Conservation (phyloP, 805 yeast species). For the Spathaspora passalidarum region DNA sequence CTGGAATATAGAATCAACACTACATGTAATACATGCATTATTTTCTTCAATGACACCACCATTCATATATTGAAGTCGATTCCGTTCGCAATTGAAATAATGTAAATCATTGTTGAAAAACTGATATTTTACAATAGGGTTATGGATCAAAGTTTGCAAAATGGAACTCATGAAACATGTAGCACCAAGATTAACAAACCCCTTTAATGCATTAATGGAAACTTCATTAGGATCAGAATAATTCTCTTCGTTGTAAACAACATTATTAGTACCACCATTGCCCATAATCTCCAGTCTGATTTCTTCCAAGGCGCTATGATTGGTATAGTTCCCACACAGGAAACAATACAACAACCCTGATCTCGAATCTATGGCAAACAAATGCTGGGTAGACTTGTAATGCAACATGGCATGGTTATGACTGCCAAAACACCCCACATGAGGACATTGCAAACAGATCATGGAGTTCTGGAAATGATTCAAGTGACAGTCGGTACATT, state of each 20-base stretch:
- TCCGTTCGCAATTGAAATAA: constrained; percentile 46
- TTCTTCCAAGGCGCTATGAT: constrained; percentile 56
- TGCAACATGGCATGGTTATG: constrained; percentile 31
- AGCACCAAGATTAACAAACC: constrained; percentile 92
- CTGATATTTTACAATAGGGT: constrained; percentile 78
- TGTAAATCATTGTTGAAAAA: constrained; percentile 73
- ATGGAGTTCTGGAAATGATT: constrained; percentile 46
- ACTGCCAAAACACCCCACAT: constrained; percentile 58
- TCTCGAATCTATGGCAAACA: constrained; percentile 56
- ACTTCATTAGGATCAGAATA: constrained; percentile 41
- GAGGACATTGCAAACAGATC: constrained; percentile 73
- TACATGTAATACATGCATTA: constrained; percentile 74
- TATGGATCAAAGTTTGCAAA: constrained; percentile 86
- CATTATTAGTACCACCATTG: background rate
- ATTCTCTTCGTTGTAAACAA: background rate
- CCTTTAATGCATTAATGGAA: constrained; percentile 77
- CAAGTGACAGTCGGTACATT: constrained; percentile 50
- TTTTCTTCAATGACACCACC: constrained; percentile 24
- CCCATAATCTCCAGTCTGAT: constrained; percentile 29
- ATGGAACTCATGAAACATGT: constrained; percentile 96
- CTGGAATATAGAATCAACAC: constrained; percentile 73
- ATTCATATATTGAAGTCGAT: constrained; percentile 17
- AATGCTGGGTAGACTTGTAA: constrained; percentile 31
- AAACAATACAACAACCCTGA: constrained; percentile 75
- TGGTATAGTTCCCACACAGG: constrained; percentile 70